Percentiles rank a stretch among this genome's conserved stretches.
phyloP scores from a whole-genome alignment of 768 basidiomycete species.

The Coprinopsis strossmayeri region DNA sequence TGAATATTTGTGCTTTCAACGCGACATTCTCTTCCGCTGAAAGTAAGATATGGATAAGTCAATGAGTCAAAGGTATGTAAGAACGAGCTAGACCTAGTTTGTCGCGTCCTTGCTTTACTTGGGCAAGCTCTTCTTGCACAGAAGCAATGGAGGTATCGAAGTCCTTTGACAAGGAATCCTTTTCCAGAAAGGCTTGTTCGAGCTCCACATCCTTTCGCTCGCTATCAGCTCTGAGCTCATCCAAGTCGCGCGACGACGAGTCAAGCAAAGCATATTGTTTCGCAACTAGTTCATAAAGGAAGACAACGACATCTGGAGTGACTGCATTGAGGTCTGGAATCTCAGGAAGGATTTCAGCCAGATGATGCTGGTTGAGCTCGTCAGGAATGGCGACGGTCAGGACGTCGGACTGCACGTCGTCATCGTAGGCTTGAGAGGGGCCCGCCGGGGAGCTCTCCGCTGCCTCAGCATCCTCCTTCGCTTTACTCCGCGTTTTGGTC shows the following conservation, averaged over 20 bases:
- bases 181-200: constrained; percentile 79
- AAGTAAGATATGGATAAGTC: constrained; percentile 14
- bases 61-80: background rate
- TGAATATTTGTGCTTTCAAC: constrained; percentile 49
- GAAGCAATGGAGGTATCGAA: constrained; percentile 45
- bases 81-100: constrained; percentile 47
- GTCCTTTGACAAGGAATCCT: constrained; percentile 54
- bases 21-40: constrained; percentile 31
- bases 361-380: constrained; percentile 58
- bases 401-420: constrained; percentile 22
- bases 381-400: constrained; percentile 48
- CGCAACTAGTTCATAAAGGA: constrained; percentile 57
- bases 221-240: constrained; percentile 60
- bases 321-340: constrained; percentile 15
- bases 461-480: constrained; percentile 36
- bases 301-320: constrained; percentile 49
- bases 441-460: constrained; percentile 12
- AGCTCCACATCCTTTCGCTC: constrained; percentile 77
- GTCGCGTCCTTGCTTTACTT: constrained; percentile 56
- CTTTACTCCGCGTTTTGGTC: constrained; percentile 57
- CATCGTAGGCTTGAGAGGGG: constrained; percentile 24
- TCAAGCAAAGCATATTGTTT: constrained; percentile 53
- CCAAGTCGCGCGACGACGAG: constrained; percentile 52
- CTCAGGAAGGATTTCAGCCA: constrained; percentile 58
- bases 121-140: constrained; percentile 48